Base-by-base conservation (phyloP, 1,284 basidiomycete genomes). In the Termitomyces sp. region DNA sequence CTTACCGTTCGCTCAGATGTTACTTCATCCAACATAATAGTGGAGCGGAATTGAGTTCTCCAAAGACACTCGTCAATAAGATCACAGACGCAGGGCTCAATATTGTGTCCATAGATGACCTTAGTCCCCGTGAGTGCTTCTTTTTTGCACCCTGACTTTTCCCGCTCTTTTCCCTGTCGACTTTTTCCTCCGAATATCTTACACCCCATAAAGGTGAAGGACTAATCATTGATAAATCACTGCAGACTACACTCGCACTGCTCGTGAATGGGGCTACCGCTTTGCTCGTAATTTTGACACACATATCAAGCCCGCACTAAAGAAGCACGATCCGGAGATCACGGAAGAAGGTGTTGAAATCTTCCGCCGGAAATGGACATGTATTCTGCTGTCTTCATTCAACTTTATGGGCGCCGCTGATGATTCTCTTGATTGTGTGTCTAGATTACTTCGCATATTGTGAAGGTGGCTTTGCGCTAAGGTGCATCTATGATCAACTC, bases 401-500 rank as follows among this genome's bases (percentile, higher is more conserved):
- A 13, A 24, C 3, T 19, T 17, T 12, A 8, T 3, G 2, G 2
- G 2, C 34, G 41, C 28, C 15, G 6, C 17, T 36, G 28, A 44
- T 26, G 2, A 12, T 24, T 10, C 12, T 2, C 12, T 30, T 26
- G 19, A 8, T 15, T 15, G 24, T n/a, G 8, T 10, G 30, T 12
- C n/a, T 34, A 55, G 54, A 55, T 52, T 55, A 55, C 28, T 55
- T 52, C 2, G 54, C 54, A 6, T 55, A 55, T 33, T 43, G 36
- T 42, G 54, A 55, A 42, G 54, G 38, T 1, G 54, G 54, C 5
- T 55, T 55, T 39, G 54, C 54, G 2, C 33, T 55, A 6, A 40
- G 54, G 34, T 51, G 50, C 15, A 55, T 55, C 3, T 55, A 51
- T 15, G 50, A 55, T 38, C 54, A 55, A n/a, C 21, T 55, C 10